Conservation (phyloP, 2,329 filamentous ascomycete species). For the Paecilomyces sp. region DNA sequence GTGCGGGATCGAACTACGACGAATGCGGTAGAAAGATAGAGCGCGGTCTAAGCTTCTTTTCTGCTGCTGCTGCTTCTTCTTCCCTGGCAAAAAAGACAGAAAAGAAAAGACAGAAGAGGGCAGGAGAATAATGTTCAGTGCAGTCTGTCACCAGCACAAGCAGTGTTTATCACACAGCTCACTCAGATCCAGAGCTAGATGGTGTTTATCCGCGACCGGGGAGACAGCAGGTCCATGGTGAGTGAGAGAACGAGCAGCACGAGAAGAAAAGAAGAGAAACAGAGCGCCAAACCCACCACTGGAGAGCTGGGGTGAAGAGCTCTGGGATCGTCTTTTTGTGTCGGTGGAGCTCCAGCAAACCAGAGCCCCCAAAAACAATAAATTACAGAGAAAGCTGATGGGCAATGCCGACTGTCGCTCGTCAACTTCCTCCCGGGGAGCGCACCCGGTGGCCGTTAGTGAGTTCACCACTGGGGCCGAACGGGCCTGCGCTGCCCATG, state of each 20-base stretch:
- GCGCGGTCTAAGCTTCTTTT: conserved; percentile 1
- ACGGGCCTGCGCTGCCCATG: background rate
- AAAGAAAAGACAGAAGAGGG: background rate
- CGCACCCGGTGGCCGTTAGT: background rate
- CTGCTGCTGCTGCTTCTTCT: too few species aligned
- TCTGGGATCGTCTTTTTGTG: background rate
- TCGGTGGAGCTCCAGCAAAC: background rate
- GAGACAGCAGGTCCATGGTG: background rate
- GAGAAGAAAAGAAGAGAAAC: conserved; percentile 1
- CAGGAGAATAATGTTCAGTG: background rate
- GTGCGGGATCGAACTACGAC: conserved; percentile 27
- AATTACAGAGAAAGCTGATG: background rate
- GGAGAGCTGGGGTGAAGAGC: background rate
- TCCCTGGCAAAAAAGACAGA: background rate
- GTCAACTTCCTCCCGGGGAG: background rate
- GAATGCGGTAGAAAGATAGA: conserved; percentile 32
- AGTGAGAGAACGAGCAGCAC: background rate
- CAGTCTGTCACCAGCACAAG: background rate
- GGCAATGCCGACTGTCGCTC: background rate
- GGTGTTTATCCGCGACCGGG: background rate
- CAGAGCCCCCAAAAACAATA: too few species aligned
- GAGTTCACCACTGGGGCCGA: background rate
- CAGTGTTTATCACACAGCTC: background rate
- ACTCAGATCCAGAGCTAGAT: background rate
- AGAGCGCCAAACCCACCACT: background rate